Evolutionary conservation across 2,329 filamentous ascomycete species (phyloP).

Genomic region (Diaporthe sp.): DNA sequence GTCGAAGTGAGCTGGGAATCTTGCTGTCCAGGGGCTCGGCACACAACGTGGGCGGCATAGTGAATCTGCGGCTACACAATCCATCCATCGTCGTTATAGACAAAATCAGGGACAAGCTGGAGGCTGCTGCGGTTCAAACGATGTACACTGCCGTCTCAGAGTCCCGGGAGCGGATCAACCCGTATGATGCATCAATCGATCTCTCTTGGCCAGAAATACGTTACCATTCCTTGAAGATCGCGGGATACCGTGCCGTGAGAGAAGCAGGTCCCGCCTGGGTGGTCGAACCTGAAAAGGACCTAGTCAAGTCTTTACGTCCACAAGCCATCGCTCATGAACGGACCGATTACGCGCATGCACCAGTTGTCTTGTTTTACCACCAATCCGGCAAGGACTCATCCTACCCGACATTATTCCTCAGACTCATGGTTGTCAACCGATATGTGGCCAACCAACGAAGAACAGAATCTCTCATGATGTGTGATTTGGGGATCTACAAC

Average conservation of each 20-base stretch:
- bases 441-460: neutral
- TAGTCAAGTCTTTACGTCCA: neutral
- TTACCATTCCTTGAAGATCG: neutral
- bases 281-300: neutral
- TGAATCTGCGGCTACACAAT: neutral
- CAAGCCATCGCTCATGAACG: neutral
- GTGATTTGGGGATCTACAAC: neutral
- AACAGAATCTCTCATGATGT: neutral
- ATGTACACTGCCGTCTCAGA: neutral
- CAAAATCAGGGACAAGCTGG: neutral
- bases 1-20: neutral
- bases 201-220: conserved; percentile 1
- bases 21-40: neutral
- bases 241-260: neutral
- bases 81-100: neutral
- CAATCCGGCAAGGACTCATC: neutral
- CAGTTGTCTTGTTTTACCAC: neutral
- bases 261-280: neutral
- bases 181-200: neutral
- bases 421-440: neutral
- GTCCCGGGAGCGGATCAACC: neutral
- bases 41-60: neutral
- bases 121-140: neutral
- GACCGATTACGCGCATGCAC: neutral
- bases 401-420: neutral